These are phyloP conservation scores for Globisporangium solare DNA, from an alignment of 352 stramenopile species.

Conservation along the genomic window DNA sequence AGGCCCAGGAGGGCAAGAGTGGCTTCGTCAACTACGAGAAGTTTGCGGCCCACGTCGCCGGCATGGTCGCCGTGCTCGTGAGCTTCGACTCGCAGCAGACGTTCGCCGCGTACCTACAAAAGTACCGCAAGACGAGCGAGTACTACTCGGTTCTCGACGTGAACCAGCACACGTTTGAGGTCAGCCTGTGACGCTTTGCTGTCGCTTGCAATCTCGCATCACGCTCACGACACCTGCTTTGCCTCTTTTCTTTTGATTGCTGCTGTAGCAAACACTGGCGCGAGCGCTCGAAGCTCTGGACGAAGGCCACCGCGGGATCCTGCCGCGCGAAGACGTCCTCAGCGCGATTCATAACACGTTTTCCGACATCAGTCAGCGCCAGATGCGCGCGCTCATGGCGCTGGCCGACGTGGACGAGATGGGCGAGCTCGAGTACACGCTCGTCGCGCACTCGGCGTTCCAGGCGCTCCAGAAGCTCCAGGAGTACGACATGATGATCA, in stretches of 20 bases:
- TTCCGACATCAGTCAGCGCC: constrained; percentile 50
- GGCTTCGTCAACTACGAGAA: constrained; percentile 76
- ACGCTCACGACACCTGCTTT: not conserved
- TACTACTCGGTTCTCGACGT: constrained; percentile 75
- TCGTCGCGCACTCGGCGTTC: constrained; percentile 67
- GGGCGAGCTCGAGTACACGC: constrained; percentile 67
- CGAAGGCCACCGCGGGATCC: constrained; percentile 46
- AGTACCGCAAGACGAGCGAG: constrained; percentile 68
- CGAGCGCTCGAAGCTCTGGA: constrained; percentile 61
- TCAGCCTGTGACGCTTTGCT: not conserved
- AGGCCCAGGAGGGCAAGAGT: constrained; percentile 71
- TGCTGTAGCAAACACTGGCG: constrained; percentile 43
- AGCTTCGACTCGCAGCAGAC: constrained; percentile 67
- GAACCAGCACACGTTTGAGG: constrained; percentile 79
- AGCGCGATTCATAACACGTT: constrained; percentile 59
- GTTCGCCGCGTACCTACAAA: constrained; percentile 47
- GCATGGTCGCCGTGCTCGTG: constrained; percentile 63
- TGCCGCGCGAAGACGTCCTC: constrained; percentile 51
- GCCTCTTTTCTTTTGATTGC: too few relatives aligned
- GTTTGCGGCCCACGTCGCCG: constrained; percentile 55
- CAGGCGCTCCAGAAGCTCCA: constrained; percentile 75
- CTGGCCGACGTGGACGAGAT: constrained; percentile 61
- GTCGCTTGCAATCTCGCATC: not conserved
- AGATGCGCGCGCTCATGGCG: constrained; percentile 60
- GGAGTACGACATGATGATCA: constrained; percentile 81